A percentile compares a stretch with the other conserved stretches of the same genome.
Evolutionary conservation across 2,329 filamentous ascomycete genomes (phyloP).

Genomic region (Claviceps sp.): DNA sequence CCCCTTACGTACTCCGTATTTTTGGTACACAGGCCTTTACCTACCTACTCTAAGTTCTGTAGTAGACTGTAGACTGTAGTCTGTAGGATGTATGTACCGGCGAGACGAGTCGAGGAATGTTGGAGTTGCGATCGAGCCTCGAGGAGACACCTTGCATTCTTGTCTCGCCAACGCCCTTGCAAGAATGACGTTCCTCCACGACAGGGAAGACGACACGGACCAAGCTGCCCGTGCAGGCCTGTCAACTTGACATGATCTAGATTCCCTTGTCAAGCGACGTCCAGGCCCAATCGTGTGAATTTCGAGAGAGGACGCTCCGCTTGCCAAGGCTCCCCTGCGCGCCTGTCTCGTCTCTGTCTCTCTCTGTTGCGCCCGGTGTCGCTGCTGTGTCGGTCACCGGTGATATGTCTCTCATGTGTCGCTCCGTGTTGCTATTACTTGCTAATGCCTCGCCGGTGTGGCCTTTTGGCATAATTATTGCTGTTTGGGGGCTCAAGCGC

Average conservation of each 20-base stretch:
- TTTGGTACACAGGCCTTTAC: too few relatives aligned
- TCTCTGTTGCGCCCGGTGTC: too few relatives aligned
- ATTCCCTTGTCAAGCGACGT: background rate
- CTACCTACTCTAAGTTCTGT: too few relatives aligned
- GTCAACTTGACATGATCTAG: background rate
- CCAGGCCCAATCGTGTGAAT: background rate
- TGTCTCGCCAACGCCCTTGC: background rate
- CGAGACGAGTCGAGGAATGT: background rate
- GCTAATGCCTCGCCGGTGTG: background rate
- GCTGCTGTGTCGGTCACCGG: too few relatives aligned
- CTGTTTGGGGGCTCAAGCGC: too few relatives aligned
- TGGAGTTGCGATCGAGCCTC: background rate
- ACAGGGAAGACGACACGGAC: background rate
- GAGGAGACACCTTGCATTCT: background rate
- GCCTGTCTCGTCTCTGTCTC: slow-evolving; percentile 4
- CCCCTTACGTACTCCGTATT: too few relatives aligned
- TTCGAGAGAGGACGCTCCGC: background rate
- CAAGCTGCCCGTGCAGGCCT: background rate
- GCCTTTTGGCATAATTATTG: background rate
- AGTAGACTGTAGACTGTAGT: background rate
- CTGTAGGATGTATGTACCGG: background rate
- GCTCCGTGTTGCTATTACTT: too few relatives aligned
- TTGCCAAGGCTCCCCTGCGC: background rate
- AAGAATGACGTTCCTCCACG: background rate
- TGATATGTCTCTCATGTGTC: too few relatives aligned